Conservation (phyloP, 768 basidiomycete genomes). For the Hirschioporus abietinus region DNA sequence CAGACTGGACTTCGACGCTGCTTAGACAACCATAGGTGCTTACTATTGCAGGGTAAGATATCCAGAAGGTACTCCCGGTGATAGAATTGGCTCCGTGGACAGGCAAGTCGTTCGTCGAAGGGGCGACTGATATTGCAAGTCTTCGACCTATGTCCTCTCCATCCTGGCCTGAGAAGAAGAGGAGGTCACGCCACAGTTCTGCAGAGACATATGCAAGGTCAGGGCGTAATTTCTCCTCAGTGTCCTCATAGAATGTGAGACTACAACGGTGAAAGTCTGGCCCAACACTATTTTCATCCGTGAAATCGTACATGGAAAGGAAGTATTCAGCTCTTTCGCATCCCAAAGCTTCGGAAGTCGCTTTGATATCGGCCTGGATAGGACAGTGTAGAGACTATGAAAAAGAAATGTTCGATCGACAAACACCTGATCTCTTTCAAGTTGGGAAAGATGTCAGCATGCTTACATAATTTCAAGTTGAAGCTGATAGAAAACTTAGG, state of each 20-base stretch:
- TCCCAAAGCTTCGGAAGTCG: background rate
- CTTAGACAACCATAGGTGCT: background rate
- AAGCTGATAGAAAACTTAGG: no score
- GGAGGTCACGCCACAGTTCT: background rate
- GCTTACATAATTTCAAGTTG: no score
- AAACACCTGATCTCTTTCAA: no score
- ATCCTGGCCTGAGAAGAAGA: background rate
- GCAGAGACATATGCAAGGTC: background rate
- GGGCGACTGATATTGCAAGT: background rate
- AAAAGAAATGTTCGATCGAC: no score
- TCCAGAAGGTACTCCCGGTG: background rate
- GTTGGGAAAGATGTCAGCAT: no score
- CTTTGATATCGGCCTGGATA: background rate
- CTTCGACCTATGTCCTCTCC: background rate
- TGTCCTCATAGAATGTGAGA: background rate
- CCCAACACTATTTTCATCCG: background rate
- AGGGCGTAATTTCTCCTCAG: background rate
- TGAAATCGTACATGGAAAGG: background rate
- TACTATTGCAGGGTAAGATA: background rate
- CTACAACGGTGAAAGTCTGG: background rate
- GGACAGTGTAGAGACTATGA: no score
- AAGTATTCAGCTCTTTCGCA: background rate
- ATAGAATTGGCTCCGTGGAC: background rate
- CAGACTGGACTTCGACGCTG: background rate
- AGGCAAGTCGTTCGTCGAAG: background rate